Base-by-base conservation (phyloP, 2,329 filamentous ascomycete species). In the Rutstroemia sp. region DNA sequence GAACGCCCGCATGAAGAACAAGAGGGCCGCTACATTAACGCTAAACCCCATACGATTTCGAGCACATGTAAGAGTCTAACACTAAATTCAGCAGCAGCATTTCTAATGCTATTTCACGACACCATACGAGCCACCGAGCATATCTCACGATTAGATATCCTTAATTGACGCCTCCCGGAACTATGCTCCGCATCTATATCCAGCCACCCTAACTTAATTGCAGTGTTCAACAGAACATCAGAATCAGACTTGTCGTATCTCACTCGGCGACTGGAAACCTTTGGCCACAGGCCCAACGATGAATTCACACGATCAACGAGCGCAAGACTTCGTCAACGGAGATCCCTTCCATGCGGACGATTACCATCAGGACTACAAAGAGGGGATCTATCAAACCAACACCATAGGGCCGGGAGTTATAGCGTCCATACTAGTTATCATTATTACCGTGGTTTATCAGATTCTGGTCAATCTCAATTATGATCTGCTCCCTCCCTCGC, bases 401-500 rank as follows among this genome's bases (percentile, higher is more conserved):
- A 34, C n/a, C 2, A n/a, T 52, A 39, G 21, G 58, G 14, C 38
- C 49, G 51, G 59, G 61, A 47, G 44, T 61, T 21, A 45, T 67
- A 30, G 41, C 69, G 27, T 58, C 66, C 8, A 4, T 65, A 8
- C 19, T 66, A n/a, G 30, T 70, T 25, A 64, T 65, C 44, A 30
- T 62, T 19, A 5, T 61, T 23, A 60, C 66, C 5, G 10, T 69
- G 37, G 49, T 67, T 34, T 70, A 71, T 52, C 64, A 69, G 16
- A 60, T 64, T 8, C 52, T 69, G n/a, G 58, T 58, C 19, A 51
- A 51, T 27, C 58, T 67, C 21, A 68, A 69, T 52, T 71, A 68
- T 63, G 65, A 71, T 58, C 65, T 74, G 21, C 63, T 76, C 5
- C 68, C 72, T 61, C 64, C 77, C 64, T 67, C 74, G 57, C 73